phyloP scores from a whole-genome alignment of 768 basidiomycete species.

The Cubamyces sp. region DNA sequence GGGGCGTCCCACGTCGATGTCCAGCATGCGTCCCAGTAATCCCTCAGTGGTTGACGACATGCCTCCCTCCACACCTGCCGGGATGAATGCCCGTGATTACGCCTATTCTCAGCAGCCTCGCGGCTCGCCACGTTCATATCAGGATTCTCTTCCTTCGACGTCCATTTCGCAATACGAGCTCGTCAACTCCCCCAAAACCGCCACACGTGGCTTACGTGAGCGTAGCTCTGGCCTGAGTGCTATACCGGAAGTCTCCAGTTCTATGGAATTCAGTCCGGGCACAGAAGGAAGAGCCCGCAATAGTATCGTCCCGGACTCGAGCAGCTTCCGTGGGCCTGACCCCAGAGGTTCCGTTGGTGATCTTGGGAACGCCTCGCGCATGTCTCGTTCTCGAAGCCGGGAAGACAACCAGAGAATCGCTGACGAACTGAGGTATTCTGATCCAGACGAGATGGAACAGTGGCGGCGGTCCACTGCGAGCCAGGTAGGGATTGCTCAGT shows the following conservation, averaged over 20 bases:
- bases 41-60: conserved; percentile 4
- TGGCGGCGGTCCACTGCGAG: conserved; percentile 27
- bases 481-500: conserved; percentile 13
- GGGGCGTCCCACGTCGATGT: conserved; percentile 14
- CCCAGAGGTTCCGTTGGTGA: background rate
- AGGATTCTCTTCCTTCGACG: conserved; percentile 32
- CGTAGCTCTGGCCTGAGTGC: conserved; percentile 28
- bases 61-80: background rate
- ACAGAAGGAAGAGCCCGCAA: conserved; percentile 22
- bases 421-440: conserved; percentile 29
- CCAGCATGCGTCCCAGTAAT: conserved; percentile 11
- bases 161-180: conserved; percentile 34
- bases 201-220: conserved; percentile 20
- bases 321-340: conserved; percentile 22
- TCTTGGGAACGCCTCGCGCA: background rate
- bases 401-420: conserved; percentile 22
- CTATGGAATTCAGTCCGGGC: conserved; percentile 32
- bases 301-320: conserved; percentile 25
- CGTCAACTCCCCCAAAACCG: conserved; percentile 22
- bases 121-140: conserved; percentile 27
- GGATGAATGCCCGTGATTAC: conserved; percentile 24
- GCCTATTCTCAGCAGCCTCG: conserved; percentile 11
- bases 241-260: conserved; percentile 32
- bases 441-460: conserved; percentile 27
- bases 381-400: conserved; percentile 10